Percentiles rank a stretch among this genome's conserved stretches.
These are phyloP conservation scores for Termitomyces sp. DNA, from an alignment of 768 basidiomycete species.

Conservation along the genomic window DNA sequence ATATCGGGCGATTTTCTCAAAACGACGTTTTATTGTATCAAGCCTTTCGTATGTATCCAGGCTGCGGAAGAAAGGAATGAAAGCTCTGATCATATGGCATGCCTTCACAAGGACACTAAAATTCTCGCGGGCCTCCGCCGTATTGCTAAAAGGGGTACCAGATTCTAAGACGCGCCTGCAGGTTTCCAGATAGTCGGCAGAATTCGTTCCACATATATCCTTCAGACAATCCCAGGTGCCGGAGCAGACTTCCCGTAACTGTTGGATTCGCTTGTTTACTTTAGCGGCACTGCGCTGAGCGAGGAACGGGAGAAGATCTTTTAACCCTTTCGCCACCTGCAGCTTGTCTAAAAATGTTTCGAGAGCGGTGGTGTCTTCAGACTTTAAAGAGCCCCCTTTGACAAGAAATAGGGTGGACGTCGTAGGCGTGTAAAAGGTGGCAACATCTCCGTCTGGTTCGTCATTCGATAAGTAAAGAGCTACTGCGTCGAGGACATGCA, in stretches of 20 bases:
- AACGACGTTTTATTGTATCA: background rate
- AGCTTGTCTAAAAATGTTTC: too few relatives aligned
- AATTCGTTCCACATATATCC: background rate
- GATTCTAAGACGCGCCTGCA: background rate
- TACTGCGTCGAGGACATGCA: background rate
- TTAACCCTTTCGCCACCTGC: background rate
- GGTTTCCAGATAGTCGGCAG: background rate
- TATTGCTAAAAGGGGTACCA: background rate
- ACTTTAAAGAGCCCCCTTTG: background rate
- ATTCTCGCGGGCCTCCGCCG: background rate
- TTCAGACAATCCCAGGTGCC: background rate
- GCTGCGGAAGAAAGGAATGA: too few relatives aligned
- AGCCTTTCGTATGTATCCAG: background rate
- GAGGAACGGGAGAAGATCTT: background rate
- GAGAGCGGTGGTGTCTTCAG: background rate
- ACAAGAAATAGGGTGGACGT: background rate
- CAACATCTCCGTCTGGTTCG: background rate
- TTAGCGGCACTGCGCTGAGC: background rate
- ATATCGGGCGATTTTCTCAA: background rate
- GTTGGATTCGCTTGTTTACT: background rate
- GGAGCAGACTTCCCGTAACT: too few relatives aligned
- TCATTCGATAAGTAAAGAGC: background rate
- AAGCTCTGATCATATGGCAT: background rate
- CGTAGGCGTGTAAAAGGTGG: background rate
- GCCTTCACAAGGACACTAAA: background rate